phyloP scores from a whole-genome alignment of 768 basidiomycete genomes.

The Hemileccinum impolitum region DNA sequence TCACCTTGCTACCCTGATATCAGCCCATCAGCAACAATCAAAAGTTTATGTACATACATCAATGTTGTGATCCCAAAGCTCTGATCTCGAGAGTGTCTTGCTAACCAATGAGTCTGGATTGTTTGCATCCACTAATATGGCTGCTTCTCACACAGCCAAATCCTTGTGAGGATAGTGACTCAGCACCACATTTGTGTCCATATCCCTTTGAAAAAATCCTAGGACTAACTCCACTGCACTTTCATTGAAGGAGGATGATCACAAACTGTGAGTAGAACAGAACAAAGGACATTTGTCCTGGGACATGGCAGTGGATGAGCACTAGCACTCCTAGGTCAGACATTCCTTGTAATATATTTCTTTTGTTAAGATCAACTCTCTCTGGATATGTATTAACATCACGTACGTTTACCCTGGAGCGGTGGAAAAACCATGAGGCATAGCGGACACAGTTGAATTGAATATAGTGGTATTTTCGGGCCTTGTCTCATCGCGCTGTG shows the following conservation, averaged over 20 bases:
- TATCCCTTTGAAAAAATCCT: background rate
- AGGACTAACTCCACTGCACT: slow-evolving; percentile 1
- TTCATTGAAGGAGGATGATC: background rate
- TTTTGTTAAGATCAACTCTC: no score
- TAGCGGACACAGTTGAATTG: no score
- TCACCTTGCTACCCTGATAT: background rate
- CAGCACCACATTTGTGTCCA: no score
- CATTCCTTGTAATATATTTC: no score
- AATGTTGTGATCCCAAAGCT: background rate
- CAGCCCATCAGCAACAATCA: background rate
- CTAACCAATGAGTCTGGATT: background rate
- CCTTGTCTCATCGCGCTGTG: no score
- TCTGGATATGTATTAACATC: no score
- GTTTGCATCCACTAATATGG: background rate
- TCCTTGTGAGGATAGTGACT: background rate
- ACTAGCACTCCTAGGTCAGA: no score
- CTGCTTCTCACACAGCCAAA: background rate
- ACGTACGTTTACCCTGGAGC: no score
- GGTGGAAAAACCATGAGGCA: no score
- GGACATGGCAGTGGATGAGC: background rate
- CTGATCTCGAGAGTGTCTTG: background rate
- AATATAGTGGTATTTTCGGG: no score
- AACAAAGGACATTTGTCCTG: no score
- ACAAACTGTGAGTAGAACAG: background rate
- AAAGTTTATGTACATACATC: background rate